Percentiles rank a stretch among this genome's conserved stretches.
Conservation (phyloP, 306 rosid genomes). For the Ochetophila trinervis region DNA sequence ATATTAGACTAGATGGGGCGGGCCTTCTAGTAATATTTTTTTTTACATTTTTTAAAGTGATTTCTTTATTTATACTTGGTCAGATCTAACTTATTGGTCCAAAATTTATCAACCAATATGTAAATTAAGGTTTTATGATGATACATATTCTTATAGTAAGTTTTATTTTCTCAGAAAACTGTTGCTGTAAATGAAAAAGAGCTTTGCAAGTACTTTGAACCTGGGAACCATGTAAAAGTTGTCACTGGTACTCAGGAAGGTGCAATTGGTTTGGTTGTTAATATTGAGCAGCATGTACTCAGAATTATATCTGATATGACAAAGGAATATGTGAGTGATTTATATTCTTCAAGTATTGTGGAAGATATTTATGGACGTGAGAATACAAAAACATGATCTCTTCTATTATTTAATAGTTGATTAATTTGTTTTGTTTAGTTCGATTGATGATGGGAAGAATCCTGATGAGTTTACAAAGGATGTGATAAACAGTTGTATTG, state of each 20-base stretch:
- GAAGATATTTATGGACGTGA: background rate
- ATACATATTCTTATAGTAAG: no score
- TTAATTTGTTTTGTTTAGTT: no score
- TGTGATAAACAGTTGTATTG: no score
- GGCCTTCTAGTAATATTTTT: constrained; percentile 73
- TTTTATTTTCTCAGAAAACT: constrained; percentile 51
- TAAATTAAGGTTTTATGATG: no score
- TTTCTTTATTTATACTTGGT: background rate
- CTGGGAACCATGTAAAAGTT: constrained; percentile 97
- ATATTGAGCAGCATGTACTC: constrained; percentile 93
- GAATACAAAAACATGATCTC: no score
- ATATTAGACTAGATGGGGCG: constrained; percentile 83
- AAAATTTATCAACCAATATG: no score
- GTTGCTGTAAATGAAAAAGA: constrained; percentile 84
- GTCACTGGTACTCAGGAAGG: constrained; percentile 95
- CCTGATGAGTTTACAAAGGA: no score
- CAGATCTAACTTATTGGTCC: background rate
- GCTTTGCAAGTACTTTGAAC: constrained; percentile 92
- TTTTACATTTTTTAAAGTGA: constrained; percentile 1
- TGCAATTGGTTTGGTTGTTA: constrained; percentile 98
- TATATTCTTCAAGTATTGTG: background rate
- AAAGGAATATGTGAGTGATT: constrained; percentile 84
- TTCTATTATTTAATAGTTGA: no score
- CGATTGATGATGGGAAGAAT: no score
- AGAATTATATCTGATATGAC: constrained; percentile 91